Conservation (phyloP, 192 early-diverging fungal genomes). For the Linnemannia elongata region DNA sequence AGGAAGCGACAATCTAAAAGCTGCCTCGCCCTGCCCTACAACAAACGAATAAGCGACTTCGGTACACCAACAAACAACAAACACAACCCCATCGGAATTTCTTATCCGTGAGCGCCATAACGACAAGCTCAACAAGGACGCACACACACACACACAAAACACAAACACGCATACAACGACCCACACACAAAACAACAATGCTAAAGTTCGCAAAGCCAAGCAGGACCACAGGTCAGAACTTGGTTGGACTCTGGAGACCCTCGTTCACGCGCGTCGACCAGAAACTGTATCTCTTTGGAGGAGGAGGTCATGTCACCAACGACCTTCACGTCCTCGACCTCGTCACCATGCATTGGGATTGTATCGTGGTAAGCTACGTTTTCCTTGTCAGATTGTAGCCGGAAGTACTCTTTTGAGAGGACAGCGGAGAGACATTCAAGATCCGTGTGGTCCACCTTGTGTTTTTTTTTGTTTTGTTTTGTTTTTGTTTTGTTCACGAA, state of each 20-base stretch:
- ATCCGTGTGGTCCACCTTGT: background rate
- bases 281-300: slow-evolving; percentile 67
- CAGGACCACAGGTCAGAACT: slow-evolving; percentile 65
- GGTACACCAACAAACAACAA: background rate
- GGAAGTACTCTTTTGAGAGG: background rate
- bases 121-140: background rate
- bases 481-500: background rate
- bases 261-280: slow-evolving; percentile 67
- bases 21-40: too few relatives aligned
- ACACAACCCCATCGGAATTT: background rate
- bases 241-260: slow-evolving; percentile 68
- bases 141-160: background rate
- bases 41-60: too few relatives aligned
- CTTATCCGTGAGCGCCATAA: background rate
- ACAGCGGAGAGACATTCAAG: background rate
- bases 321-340: slow-evolving; percentile 69
- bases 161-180: background rate
- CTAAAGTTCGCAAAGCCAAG: slow-evolving; percentile 60
- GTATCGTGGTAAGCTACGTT: slow-evolving; percentile 59
- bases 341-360: slow-evolving; percentile 63
- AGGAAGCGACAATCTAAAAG: too few relatives aligned
- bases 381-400: background rate
- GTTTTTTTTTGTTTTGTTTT: background rate
- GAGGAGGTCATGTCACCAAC: slow-evolving; percentile 69
- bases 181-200: slow-evolving; percentile 17